Evolutionary conservation across 2,329 filamentous ascomycete genomes (phyloP), one percentile per base, ranked within the genome.

Genomic region (Colletotrichum spaethianum): DNA sequence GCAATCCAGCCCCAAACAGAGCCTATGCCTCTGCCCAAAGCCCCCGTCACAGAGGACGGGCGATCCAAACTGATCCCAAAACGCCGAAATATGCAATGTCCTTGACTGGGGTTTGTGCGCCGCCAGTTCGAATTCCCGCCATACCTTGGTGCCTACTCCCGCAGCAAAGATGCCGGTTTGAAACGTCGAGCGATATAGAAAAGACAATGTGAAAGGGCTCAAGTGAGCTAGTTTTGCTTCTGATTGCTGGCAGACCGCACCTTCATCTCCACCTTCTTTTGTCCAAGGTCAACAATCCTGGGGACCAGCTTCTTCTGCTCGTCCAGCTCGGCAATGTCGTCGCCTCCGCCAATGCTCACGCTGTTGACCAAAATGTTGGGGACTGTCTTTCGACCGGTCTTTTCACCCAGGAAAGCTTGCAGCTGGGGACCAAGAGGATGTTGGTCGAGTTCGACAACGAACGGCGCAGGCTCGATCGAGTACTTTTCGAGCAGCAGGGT

Each of bases 281-380:
- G 93, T 36, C 91, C 95, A 80, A 97, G 86, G 33, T 88, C 87
- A 80, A 90, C 90, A 74, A 98, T 88, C 80, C 91, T 96, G 67
- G 89, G 88, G 9, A 91, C 88, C 73, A 98, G 85, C 69, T 89
- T 89, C 74, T 92, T 91, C 40, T 88, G 87, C 36, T 85, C 82
- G 79, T 95, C 91, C 73, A 98, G 85, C 33, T 89, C 91, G 60
- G 90, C 88, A 68, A 99, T 89, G 73, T 98, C 94, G 79, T 98
- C 96, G 61, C 94, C 91, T 28, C 96, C 96, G 57, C 96, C 96
- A 73, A 98, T 94, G 82, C 93, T 96, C 81, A 92, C 91, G 56
- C 94, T 95, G 78, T 94, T 94, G 77, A 99, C 88, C 76, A 99
- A 87, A 44, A 98, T 89, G 79, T 99, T 99, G 20, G 96, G 96